These are phyloP conservation scores for Nelumbo lutea DNA, from an alignment of 164 flowering plant genomes.

Conservation along the genomic window DNA sequence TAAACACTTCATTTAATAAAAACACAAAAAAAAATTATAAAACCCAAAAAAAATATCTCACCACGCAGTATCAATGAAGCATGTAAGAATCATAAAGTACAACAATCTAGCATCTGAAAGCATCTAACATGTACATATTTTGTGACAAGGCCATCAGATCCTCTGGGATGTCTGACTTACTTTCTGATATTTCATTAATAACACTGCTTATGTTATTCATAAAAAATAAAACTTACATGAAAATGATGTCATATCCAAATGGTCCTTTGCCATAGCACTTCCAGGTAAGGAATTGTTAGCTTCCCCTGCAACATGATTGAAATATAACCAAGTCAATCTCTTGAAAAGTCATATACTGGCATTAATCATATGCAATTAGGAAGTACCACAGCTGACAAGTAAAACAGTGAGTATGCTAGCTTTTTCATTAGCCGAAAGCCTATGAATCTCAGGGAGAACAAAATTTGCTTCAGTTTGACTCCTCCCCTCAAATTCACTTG, in stretches of 20 bases:
- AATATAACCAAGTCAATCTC: not conserved
- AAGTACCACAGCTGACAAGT: slow-evolving; percentile 67
- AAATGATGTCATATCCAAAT: slow-evolving; percentile 23
- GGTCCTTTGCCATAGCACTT: slow-evolving; percentile 19
- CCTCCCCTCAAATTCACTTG: slow-evolving; percentile 34
- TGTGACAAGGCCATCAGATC: too few species aligned
- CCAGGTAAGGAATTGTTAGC: slow-evolving; percentile 19
- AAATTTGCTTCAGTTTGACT: slow-evolving; percentile 48
- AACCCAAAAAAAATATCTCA: too few species aligned
- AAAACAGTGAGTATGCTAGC: slow-evolving; percentile 51
- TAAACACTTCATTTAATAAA: too few species aligned
- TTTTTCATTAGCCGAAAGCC: slow-evolving; percentile 49
- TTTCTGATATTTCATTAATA: not conserved
- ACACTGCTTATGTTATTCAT: not conserved
- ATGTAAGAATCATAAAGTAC: too few species aligned
- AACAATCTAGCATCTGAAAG: too few species aligned
- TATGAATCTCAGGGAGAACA: slow-evolving; percentile 64
- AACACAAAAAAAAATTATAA: too few species aligned
- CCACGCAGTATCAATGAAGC: too few species aligned
- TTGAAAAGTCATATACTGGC: not conserved
- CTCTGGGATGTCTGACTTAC: too few species aligned
- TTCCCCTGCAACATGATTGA: slow-evolving; percentile 34
- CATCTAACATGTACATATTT: too few species aligned
- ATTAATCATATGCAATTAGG: slow-evolving; percentile 4
- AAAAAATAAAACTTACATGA: slow-evolving; percentile 25